Evolutionary conservation across 148 eudicot genomes (phyloP).

Genomic region (Chenopodium berlandieri): DNA sequence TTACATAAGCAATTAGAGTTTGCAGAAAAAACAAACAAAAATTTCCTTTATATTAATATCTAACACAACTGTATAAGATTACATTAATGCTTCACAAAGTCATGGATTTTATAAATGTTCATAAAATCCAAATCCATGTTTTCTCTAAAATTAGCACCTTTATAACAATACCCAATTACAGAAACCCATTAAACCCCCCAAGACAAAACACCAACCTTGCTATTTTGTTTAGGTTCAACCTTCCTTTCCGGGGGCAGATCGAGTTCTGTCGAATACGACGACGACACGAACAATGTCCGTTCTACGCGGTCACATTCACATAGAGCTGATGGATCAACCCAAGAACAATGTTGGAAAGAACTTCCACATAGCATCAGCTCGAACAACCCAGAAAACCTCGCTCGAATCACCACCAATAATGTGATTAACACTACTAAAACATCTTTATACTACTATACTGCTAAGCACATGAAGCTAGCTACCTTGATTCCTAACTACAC

Average conservation of each 20-base stretch:
- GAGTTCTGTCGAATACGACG: slow-evolving; percentile 26
- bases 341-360: background rate
- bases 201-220: slow-evolving; percentile 6
- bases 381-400: background rate
- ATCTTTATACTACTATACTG: slow-evolving; percentile 9
- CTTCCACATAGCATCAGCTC: background rate
- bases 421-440: slow-evolving; percentile 7
- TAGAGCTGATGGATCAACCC: background rate
- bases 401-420: slow-evolving; percentile 24
- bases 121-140: slow-evolving; percentile 27
- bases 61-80: slow-evolving; percentile 22
- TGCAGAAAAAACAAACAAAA: background rate
- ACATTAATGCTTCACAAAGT: slow-evolving; percentile 35
- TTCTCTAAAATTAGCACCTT: slow-evolving; percentile 32
- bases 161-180: slow-evolving; percentile 26
- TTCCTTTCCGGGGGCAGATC: background rate
- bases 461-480: slow-evolving; percentile 8
- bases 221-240: background rate
- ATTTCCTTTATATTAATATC: slow-evolving; percentile 16
- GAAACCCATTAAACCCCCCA: slow-evolving; percentile 1
- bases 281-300: background rate
- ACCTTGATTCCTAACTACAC: slow-evolving; percentile 11
- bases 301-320: background rate
- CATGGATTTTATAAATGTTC: slow-evolving; percentile 23
- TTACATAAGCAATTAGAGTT: no score